Evolutionary conservation across 1,284 basidiomycete genomes (phyloP).

Genomic region (Papiliotrema nemorosa): DNA sequence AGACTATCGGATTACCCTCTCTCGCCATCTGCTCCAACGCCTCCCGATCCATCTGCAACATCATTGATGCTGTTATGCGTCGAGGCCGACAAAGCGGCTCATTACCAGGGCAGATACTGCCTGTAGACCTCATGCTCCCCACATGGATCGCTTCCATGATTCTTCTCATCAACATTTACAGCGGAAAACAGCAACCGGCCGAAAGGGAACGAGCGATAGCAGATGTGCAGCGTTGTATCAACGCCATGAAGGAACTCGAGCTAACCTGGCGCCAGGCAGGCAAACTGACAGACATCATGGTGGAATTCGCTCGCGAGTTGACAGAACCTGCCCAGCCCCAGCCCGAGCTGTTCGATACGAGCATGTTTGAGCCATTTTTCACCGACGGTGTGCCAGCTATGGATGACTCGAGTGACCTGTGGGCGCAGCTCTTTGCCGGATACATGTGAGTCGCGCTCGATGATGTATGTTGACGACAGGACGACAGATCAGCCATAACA

Average conservation of each 20-base stretch:
- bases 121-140: conserved; percentile 38
- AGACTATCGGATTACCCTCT: conserved; percentile 56
- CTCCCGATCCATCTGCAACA: conserved; percentile 70
- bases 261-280: conserved; percentile 51
- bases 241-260: conserved; percentile 58
- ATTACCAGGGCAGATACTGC: conserved; percentile 50
- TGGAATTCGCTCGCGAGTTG: conserved; percentile 15
- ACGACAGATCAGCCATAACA: no score
- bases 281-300: conserved; percentile 40
- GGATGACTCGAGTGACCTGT: conserved; percentile 16
- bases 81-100: conserved; percentile 30
- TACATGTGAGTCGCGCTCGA: conserved; percentile 16
- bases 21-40: conserved; percentile 80
- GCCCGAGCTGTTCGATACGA: conserved; percentile 8
- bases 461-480: neutral
- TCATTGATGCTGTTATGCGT: conserved; percentile 56
- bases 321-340: no score
- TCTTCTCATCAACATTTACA: conserved; percentile 69
- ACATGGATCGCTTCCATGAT: conserved; percentile 66
- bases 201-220: conserved; percentile 63
- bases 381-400: neutral
- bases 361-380: conserved; percentile 12
- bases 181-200: conserved; percentile 58
- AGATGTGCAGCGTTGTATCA: conserved; percentile 68
- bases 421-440: conserved; percentile 23